Base-by-base conservation (phyloP, 768 basidiomycete species). In the Leccinum disarticulatum region DNA sequence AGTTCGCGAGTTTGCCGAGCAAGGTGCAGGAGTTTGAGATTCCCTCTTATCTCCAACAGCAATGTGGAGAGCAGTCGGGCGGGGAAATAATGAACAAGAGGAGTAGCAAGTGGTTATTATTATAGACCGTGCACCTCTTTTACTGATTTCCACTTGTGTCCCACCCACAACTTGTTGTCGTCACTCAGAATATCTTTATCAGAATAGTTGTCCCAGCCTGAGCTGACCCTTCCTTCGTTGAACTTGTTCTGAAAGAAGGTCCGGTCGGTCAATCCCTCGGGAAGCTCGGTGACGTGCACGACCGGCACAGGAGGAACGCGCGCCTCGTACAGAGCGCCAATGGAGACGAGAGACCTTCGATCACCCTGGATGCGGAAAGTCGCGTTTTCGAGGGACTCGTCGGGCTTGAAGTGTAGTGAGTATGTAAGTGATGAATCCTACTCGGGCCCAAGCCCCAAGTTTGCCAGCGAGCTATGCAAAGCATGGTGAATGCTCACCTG, bases 301-400 rank as follows among this genome's bases (percentile, higher is more conserved):
- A 70, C 56, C 3, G 71, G 61, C 13, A 70, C 63, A 9, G 65
- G 57, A 15, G 67, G 64, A 28, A 50, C 13, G 55, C 57, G 52
- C 6, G 64, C 64, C 51, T 64, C 71, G 53, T 73, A 74, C 27
- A 76, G 59, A 49, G 66, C 57, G 11, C 66, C 76, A 19, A 74
- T 57, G 0, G 70, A 64, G 19, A 62, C 54, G 6, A 75, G 64
- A 10, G 68, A 66, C 5, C 36, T 61, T 3, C 74, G 71, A 28
- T 77, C 71, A n/a, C 77, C 77, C 57, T 78, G 61, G 35, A 77
- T 68, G 19, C 75, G 75, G 66, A 77, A 74, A 6, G 70, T 70
- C 3, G 56, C 64, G 54, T 78, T 58, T 13, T 69, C 66, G 13
- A 76, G 68, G 27, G 66, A 60, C 14, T 61, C 55, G 0, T 61